These are phyloP conservation scores for Tetrapisispora taiwanensis DNA, from an alignment of 805 yeast genomes.

Conservation along the genomic window DNA sequence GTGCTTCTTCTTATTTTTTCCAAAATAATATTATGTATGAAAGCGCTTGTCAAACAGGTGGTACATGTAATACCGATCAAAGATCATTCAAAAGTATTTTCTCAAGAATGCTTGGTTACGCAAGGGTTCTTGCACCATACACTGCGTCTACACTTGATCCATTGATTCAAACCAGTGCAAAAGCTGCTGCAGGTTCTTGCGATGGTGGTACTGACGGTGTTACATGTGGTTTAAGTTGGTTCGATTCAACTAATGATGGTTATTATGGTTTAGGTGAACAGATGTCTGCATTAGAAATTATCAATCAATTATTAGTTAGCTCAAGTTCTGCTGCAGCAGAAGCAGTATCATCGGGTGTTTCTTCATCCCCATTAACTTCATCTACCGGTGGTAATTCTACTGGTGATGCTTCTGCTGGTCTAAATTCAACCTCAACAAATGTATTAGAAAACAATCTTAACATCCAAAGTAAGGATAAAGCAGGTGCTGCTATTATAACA, in stretches of 20 bases:
- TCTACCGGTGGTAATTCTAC: constrained; percentile 44
- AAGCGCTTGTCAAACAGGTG: constrained; percentile 42
- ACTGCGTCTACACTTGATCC: constrained; percentile 35
- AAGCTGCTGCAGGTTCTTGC: constrained; percentile 62
- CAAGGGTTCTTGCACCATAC: constrained; percentile 45
- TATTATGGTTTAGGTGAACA: constrained; percentile 71
- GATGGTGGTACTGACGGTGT: constrained; percentile 64
- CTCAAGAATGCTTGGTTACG: constrained; percentile 51
- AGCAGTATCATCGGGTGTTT: neutral
- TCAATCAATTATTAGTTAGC: constrained; percentile 40
- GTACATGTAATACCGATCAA: constrained; percentile 62
- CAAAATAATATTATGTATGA: constrained; percentile 47
- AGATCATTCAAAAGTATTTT: constrained; percentile 64
- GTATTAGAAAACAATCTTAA: constrained; percentile 31
- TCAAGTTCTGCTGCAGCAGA: constrained; percentile 13
- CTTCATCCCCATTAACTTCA: constrained; percentile 41
- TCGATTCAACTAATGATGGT: constrained; percentile 47
- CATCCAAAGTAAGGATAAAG: constrained; percentile 56
- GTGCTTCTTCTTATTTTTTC: constrained; percentile 42
- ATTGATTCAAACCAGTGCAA: constrained; percentile 41
- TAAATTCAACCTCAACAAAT: constrained; percentile 31
- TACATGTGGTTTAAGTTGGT: constrained; percentile 71
- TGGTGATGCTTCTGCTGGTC: constrained; percentile 47
- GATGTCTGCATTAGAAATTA: constrained; percentile 59
- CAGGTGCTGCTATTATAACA: constrained; percentile 85